A percentile compares a stretch with the other conserved stretches of the same genome.
Evolutionary conservation across 2,329 filamentous ascomycete genomes (phyloP).

Genomic region (Calonectria henricotiae): DNA sequence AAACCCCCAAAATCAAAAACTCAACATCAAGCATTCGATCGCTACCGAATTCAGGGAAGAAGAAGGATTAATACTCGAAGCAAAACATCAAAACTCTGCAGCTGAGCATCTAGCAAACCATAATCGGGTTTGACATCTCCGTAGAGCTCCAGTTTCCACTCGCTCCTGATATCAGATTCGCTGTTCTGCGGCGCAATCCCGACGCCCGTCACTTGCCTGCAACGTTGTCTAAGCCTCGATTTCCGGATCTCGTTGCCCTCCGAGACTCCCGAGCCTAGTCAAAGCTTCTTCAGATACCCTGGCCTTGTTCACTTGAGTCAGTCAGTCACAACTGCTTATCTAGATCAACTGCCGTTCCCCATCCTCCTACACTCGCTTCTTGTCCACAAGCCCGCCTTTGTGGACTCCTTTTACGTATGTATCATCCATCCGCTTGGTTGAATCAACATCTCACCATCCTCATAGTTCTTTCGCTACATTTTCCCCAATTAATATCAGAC

Average conservation of each 20-base stretch:
- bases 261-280: constrained; percentile 42
- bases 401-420: constrained; percentile 56
- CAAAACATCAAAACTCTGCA: constrained; percentile 37
- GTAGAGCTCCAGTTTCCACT: constrained; percentile 44
- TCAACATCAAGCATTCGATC: constrained; percentile 56
- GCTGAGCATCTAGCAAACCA: constrained; percentile 29
- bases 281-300: constrained; percentile 37
- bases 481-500: constrained; percentile 55
- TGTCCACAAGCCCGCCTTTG: constrained; percentile 53
- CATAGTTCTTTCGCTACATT: constrained; percentile 53
- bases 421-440: constrained; percentile 14
- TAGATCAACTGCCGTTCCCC: constrained; percentile 40
- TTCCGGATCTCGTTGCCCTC: constrained; percentile 38
- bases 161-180: constrained; percentile 39
- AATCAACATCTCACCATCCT: constrained; percentile 36
- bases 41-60: constrained; percentile 53
- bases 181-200: constrained; percentile 41
- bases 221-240: constrained; percentile 36
- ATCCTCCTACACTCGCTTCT: constrained; percentile 60
- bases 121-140: constrained; percentile 17
- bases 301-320: constrained; percentile 42
- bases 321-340: constrained; percentile 39
- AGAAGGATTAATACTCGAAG: constrained; percentile 40
- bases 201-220: constrained; percentile 30
- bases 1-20: constrained; percentile 40